Percentiles rank a stretch among this genome's conserved stretches.
phyloP scores from a whole-genome alignment of 805 yeast genomes.

The Helenozyma rhizophorensis region DNA sequence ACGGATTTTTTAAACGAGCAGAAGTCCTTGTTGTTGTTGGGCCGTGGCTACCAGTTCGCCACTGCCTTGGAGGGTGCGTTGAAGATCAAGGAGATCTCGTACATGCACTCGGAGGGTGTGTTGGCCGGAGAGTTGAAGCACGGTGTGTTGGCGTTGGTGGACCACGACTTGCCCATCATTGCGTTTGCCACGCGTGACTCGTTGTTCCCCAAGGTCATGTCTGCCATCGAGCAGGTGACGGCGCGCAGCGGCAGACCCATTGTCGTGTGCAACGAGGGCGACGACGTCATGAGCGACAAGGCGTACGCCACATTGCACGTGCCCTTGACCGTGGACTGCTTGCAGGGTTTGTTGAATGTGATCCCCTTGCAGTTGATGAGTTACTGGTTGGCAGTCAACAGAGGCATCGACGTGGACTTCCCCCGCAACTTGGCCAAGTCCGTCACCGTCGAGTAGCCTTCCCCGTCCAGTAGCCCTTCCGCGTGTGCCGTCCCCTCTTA shows the following conservation, averaged over 20 bases:
- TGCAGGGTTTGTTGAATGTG: conserved; percentile 93
- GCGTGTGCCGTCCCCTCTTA: too few species aligned
- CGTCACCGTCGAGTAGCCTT: conserved; percentile 93
- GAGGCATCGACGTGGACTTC: conserved; percentile 96
- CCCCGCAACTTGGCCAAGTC: conserved; percentile 98
- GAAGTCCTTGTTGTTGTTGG: conserved; percentile 83
- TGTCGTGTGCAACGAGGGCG: conserved; percentile 81
- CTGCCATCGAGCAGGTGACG: conserved; percentile 92
- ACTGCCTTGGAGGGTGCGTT: conserved; percentile 98
- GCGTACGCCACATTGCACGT: conserved; percentile 76
- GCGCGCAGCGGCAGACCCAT: conserved; percentile 98
- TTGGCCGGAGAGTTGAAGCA: conserved; percentile 98
- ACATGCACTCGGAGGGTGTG: conserved; percentile 99
- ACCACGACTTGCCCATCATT: conserved; percentile 87
- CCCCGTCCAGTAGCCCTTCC: too few species aligned
- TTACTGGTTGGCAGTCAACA: conserved; percentile 92
- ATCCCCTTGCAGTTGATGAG: conserved; percentile 94
- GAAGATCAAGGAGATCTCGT: conserved; percentile 95
- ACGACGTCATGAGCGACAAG: conserved; percentile 55
- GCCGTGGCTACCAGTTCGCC: conserved; percentile 97
- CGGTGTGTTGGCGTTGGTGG: conserved; percentile 96
- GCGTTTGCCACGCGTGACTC: conserved; percentile 97
- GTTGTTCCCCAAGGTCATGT: conserved; percentile 90
- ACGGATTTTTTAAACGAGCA: conserved; percentile 67
- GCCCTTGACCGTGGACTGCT: conserved; percentile 93